Evolutionary conservation across 306 rosid species (phyloP).

Genomic region (Cicer yamashitae): DNA sequence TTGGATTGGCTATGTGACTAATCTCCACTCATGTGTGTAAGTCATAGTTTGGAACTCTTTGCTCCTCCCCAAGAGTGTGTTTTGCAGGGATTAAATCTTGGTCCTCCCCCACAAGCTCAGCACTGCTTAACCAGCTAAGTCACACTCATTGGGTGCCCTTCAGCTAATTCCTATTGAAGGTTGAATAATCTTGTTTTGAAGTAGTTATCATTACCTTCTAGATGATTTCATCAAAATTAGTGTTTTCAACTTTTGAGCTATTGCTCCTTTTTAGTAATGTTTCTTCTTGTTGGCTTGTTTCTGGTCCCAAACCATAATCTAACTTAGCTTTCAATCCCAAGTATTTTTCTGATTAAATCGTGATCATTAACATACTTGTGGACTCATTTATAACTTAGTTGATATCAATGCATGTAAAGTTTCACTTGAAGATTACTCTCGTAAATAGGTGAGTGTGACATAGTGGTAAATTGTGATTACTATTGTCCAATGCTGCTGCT

Average conservation of each 20-base stretch:
- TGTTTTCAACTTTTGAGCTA: not conserved
- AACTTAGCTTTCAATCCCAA: not conserved
- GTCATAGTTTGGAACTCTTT: no score
- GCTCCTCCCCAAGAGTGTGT: no score
- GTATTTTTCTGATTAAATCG: not conserved
- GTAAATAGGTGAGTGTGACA: conserved; percentile 17
- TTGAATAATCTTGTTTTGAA: conserved; percentile 13
- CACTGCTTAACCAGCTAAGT: no score
- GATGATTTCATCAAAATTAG: not conserved
- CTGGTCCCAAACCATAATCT: conserved; percentile 14
- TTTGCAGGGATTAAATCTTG: no score
- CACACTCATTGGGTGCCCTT: not conserved
- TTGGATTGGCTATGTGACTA: no score
- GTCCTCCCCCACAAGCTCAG: no score
- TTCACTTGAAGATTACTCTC: conserved; percentile 20
- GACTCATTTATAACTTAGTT: not conserved
- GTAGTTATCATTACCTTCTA: not conserved
- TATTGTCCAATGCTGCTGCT: not conserved
- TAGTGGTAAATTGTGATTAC: not conserved
- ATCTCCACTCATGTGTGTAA: no score
- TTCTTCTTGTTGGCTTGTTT: not conserved
- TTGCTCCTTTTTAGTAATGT: not conserved
- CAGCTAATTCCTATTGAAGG: not conserved
- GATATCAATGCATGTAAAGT: conserved; percentile 23
- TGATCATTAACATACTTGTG: not conserved